These are phyloP conservation scores for Tulasnella calospora DNA, from an alignment of 768 basidiomycete species.

Conservation along the genomic window DNA sequence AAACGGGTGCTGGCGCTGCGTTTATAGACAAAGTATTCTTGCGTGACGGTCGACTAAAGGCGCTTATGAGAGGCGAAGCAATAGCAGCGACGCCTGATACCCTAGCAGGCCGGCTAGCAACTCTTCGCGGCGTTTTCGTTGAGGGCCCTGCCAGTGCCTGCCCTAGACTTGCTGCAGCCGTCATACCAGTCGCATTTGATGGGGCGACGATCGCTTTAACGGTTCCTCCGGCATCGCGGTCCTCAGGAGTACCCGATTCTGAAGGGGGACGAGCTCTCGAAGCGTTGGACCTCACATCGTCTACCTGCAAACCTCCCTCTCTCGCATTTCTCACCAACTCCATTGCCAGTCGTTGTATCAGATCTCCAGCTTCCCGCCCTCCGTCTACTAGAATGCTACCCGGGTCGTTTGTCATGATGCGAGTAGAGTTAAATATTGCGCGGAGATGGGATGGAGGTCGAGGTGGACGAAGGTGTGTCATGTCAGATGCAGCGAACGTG, in stretches of 20 bases:
- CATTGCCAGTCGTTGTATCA: conserved; percentile 61
- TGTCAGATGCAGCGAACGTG: conserved; percentile 2
- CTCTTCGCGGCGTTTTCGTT: conserved; percentile 27
- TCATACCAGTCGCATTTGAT: conserved; percentile 38
- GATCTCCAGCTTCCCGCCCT: conserved; percentile 56
- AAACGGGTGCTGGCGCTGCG: background rate
- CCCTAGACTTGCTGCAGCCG: conserved; percentile 34
- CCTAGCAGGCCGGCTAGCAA: background rate
- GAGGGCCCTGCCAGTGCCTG: conserved; percentile 34
- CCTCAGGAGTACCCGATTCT: conserved; percentile 37
- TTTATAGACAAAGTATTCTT: background rate
- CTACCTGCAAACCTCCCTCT: conserved; percentile 44
- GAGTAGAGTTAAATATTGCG: conserved; percentile 75
- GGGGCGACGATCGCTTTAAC: background rate
- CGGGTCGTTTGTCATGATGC: conserved; percentile 80
- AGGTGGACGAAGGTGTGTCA: conserved; percentile 21
- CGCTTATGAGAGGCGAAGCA: conserved; percentile 11
- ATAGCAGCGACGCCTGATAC: conserved; percentile 14
- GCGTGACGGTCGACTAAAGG: background rate
- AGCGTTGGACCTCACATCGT: conserved; percentile 40
- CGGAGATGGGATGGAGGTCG: conserved; percentile 47
- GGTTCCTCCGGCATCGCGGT: conserved; percentile 44
- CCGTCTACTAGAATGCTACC: conserved; percentile 55
- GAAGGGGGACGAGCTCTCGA: background rate
- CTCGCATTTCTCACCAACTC: conserved; percentile 64